Evolutionary conservation across 2,329 filamentous ascomycete species (phyloP), one percentile per base, ranked within the genome.

Genomic region (Talaromyces sp.): DNA sequence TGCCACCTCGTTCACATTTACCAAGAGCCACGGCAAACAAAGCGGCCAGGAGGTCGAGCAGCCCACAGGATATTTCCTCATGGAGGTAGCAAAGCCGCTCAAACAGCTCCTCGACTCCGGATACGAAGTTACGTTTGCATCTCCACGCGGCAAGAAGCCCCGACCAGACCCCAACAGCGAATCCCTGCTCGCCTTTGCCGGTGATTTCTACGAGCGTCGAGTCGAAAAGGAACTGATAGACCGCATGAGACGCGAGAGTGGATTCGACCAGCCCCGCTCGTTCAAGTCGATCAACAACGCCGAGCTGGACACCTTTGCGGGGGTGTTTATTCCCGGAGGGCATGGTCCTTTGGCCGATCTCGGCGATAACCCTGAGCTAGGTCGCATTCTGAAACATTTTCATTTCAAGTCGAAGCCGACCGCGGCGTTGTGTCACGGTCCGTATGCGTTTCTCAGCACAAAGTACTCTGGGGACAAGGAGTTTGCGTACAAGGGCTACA

Each of bases 51-150:
- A 61, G 9, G 62, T 71, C 59, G 60, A 71, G 30, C 68, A 74
- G 57, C 71, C 71, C 3, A 67, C 71, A 0, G 74, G 74, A 13
- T 76, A 72, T 66, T 76, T 77, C 66, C 72, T 78, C 52, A 74
- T 74, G 63, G 75, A 77, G 60, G 71, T 77, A 10, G 75, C 75
- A 36, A 74, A 76, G 60, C 73, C 75, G 0, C 68, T 78, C 1
- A 63, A 69, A 9, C 73, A 72, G 28, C 66, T 77, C 17, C 73
- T 78, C 36, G 70, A 73, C 6, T 67, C 69, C 28, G 72, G 71
- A 19, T 77, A 78, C 65, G 74, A 80, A 66, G 72, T 80, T 27
- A 79, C 76, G 11, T 81, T 81, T 63, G 75, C 78, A n/a, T 78
- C 77, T 0, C 78, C 79, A 0, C 65, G 73, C 52, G 79, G 78